Base-by-base conservation (phyloP, 202 grass and related monocot genomes). In the Bolboschoenoplectus hybrid region DNA sequence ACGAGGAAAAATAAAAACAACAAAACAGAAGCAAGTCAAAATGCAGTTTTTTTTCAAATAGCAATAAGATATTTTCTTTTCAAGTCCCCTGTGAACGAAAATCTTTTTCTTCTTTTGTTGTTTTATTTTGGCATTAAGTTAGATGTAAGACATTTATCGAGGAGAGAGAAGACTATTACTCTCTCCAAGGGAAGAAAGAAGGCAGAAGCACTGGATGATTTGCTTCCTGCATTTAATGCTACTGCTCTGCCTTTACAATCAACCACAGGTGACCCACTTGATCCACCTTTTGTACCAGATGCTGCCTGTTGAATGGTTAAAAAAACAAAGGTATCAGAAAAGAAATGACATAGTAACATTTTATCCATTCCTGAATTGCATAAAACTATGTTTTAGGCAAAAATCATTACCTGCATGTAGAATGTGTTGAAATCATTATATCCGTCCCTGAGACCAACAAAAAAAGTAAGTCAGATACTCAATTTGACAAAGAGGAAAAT, bases 341-440 rank as follows among this genome's bases (percentile, higher is more conserved):
- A 51, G 3, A 78, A 86, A 79, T 39, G 45, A 40, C 51, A 70
- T 84, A 12, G 5, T 84, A 71, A 52, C 10, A 2, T 32, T 69
- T 14, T 70, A 58, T 40, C 53, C 34, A 40, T 58, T 52, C 38
- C 53, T 60, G 50, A 35, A 58, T 40, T 80, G 16, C 75, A 84
- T 26, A 7, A 84, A 84, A 84, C 6, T 50, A 34, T 67, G 19
- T 49, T 67, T 35, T 82, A 62, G 52, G 51, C 56, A 67, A 74
- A 87, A 55, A 87, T 81, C 84, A 85, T 78, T 79, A 95, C 97
- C 97, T 99, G 97, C 90, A 99, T 92, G 80, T 99, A 99, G 90
- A 94, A 94, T 80, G 97, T 99, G 85, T 99, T 99, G 93, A 99
- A 99, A 89, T 99, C 97, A 55, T 99, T 99, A 84, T 99, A 99